Evolutionary conservation across 1,284 basidiomycete species (phyloP), one percentile per base, ranked within the genome.

Genomic region (Laetiporus sulphureus): DNA sequence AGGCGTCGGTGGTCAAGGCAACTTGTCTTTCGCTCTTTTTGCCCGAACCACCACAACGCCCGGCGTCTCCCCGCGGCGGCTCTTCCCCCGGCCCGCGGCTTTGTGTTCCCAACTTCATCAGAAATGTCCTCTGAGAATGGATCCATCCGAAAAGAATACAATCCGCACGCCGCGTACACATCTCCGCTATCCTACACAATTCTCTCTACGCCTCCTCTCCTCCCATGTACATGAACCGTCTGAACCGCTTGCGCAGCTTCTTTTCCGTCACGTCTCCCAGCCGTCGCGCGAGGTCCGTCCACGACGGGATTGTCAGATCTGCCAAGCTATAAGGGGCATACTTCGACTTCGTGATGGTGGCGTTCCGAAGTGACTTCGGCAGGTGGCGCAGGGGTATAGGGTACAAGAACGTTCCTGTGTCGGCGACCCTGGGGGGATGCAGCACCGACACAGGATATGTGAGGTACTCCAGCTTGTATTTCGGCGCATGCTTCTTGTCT

Each of bases 301-400:
- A 92, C 46, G 80, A 80, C 45, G 71, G 66, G 31, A 95, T 79
- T 44, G 91, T 95, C 68, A 91, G 66, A 60, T 87, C 87, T 42
- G 52, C 58, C 74, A 90, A 66, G 51, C 58, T 65, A 64, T 84
- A 94, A 46, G 83, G 87, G 53, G 77, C 79, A 51, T 76, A 82
- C 62, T 69, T 74, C 52, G 72, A 73, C 64, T 63, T 66, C 51
- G 50, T 62, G 49, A 51, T 58, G 27, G 59, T 67, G 46, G 61
- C 56, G 32, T 69, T 64, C 42, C 67, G 67, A 55, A 84, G 59
- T 46, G 67, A 70, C 32, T 63, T 63, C 2, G 88, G 84, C 46
- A 93, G 67, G 30, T 85, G 69, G 48, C 68, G 66, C 51, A 76
- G 60, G 18, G 90, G 90, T 15, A 92, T 69, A 20, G 77, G 77